Evolutionary conservation across 2,329 filamentous ascomycete species (phyloP).

Genomic region (Epichloe elymi): DNA sequence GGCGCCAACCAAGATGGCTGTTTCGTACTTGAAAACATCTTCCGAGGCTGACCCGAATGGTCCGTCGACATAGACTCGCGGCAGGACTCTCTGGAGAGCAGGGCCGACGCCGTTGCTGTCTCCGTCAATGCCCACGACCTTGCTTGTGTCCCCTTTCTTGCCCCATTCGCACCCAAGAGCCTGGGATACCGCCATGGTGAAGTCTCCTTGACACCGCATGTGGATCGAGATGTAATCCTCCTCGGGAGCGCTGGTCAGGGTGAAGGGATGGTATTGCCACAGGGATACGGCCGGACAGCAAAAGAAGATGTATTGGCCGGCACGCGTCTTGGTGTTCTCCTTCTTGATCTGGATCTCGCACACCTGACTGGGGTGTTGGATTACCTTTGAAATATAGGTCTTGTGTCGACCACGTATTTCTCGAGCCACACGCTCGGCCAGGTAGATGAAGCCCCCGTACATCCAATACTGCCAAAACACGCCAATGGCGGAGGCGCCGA

Average conservation of each 20-base stretch:
- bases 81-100: conserved; percentile 58
- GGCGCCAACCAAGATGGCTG: conserved; percentile 65
- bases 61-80: conserved; percentile 70
- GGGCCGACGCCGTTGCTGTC: conserved; percentile 50
- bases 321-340: conserved; percentile 66
- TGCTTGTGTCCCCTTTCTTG: conserved; percentile 40
- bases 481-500: conserved; percentile 52
- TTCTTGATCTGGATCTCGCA: conserved; percentile 90
- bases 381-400: conserved; percentile 78
- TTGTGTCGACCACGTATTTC: conserved; percentile 71
- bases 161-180: conserved; percentile 66
- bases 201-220: conserved; percentile 71
- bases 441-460: conserved; percentile 73
- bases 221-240: conserved; percentile 86
- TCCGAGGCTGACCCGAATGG: conserved; percentile 79
- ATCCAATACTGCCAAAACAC: conserved; percentile 89
- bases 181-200: conserved; percentile 56
- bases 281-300: conserved; percentile 77
- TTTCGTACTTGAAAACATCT: conserved; percentile 81
- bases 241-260: conserved; percentile 73
- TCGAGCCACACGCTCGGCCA: conserved; percentile 65
- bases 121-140: conserved; percentile 55
- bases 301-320: conserved; percentile 80
- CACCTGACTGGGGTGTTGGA: conserved; percentile 80
- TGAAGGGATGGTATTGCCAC: conserved; percentile 85